Evolutionary conservation across 306 rosid genomes (phyloP), one percentile per base, ranked within the genome.

Genomic region (Prunus mume): DNA sequence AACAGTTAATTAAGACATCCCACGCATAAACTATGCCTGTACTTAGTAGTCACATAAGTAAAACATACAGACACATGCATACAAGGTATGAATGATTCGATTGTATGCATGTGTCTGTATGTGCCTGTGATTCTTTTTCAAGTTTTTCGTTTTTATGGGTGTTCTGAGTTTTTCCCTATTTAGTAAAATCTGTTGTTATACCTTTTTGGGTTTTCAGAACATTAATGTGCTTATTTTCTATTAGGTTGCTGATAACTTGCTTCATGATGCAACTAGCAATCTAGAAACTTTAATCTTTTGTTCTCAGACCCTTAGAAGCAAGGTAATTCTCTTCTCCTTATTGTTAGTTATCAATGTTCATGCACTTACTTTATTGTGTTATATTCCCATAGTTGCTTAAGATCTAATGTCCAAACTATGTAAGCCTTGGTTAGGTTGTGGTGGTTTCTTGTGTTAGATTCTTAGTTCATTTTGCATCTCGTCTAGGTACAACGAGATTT

Each of bases 231-330:
- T 20, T 15, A 6, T 68, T 71, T 49, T 65, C 62, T 68, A 32
- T 7, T 76, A 96, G 99, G 99, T 96, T 85, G 99, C 98, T 75
- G 99, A 96, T 85, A 88, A 96, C 80, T 85, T 96, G 81, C 99
- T 96, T 86, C 99, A 96, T 15, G 98, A 96, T 80, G 82, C 99
- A 43, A 88, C 88, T 19, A 96, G 99, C 88, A 96, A 96, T 88
- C 83, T 91, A 46, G 99, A 96, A 79, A 96, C 99, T 50, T 87
- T 93, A 86, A 96, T 96, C 78, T 96, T 96, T 86, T 96, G 98
- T 81, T 92, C 98, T 52, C 99, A 96, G 86, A 96, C 99, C 74
- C 92, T 96, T 54, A 83, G 99, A 87, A 93, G 99, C 97, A 96
- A 96, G 99, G 99, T 91, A 76, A 72, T 34, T 71, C 27, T 65